Evolutionary conservation across 164 flowering plant genomes (phyloP).

Genomic region (Pachysandra terminalis): DNA sequence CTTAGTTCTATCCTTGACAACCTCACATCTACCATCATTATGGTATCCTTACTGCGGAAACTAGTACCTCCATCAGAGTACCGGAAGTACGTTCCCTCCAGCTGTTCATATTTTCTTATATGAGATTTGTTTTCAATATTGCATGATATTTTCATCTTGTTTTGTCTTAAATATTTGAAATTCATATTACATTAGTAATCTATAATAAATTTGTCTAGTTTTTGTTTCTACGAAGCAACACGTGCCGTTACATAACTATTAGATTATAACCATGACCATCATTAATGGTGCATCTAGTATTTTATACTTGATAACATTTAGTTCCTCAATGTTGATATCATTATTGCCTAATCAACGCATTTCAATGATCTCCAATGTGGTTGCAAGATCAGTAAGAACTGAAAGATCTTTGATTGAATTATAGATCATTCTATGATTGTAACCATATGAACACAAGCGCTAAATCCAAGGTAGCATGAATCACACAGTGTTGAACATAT

Average conservation of each 20-base stretch:
- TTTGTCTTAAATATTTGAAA: background rate
- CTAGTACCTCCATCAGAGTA: conserved; percentile 91
- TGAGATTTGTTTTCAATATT: background rate
- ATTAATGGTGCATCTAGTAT: background rate
- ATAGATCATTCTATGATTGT: background rate
- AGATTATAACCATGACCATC: background rate
- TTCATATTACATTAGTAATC: too few relatives aligned
- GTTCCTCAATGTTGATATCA: background rate
- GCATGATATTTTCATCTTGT: background rate
- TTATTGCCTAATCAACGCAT: background rate
- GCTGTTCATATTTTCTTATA: background rate
- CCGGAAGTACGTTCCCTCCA: conserved; percentile 66
- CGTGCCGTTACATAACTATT: background rate
- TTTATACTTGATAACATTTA: background rate
- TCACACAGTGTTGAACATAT: too few relatives aligned
- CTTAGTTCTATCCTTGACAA: conserved; percentile 96
- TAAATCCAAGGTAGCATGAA: background rate
- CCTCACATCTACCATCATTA: conserved; percentile 89
- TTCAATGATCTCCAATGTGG: background rate
- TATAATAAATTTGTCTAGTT: background rate
- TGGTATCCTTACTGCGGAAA: conserved; percentile 93
- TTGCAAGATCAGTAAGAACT: background rate
- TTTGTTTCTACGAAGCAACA: background rate
- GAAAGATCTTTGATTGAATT: background rate
- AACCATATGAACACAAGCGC: background rate